phyloP scores from a whole-genome alignment of 2,329 filamentous ascomycete species.

The Lachnellula occidentalis region DNA sequence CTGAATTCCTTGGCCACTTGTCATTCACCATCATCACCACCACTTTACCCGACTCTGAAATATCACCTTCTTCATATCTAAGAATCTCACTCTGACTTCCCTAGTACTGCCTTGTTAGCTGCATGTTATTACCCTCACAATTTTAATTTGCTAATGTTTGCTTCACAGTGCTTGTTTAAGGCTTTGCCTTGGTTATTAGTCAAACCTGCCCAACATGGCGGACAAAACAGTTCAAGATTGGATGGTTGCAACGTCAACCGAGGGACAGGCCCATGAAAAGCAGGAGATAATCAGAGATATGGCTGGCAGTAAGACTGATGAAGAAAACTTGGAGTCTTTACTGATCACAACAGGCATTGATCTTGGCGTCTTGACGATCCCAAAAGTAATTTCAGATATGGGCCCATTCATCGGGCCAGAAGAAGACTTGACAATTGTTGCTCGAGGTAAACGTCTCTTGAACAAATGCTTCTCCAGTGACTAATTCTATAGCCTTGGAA shows the following conservation, averaged over 20 bases:
- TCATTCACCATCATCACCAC: too few species aligned
- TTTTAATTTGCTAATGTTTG: background rate
- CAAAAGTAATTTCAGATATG: constrained; percentile 15
- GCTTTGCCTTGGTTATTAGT: background rate
- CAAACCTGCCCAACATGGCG: constrained; percentile 6
- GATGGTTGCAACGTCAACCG: constrained; percentile 6
- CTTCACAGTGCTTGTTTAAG: background rate
- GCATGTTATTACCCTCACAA: background rate
- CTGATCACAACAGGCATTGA: constrained; percentile 15
- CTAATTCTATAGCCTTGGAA: constrained; percentile 14
- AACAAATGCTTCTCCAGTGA: background rate
- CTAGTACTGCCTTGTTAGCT: background rate
- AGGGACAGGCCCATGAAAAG: constrained; percentile 4
- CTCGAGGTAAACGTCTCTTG: constrained; percentile 12
- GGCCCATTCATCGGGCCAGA: constrained; percentile 16
- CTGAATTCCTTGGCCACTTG: too few species aligned
- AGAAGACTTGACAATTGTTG: constrained; percentile 13
- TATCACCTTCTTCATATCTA: too few species aligned
- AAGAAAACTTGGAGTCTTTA: background rate
- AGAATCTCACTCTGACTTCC: background rate
- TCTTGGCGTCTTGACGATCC: constrained; percentile 8
- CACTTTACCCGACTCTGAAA: too few species aligned
- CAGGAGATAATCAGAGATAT: constrained; percentile 11
- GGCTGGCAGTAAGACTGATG: constrained; percentile 12
- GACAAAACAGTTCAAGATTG: constrained; percentile 14